phyloP scores from a whole-genome alignment of 2,329 filamentous ascomycete genomes.

The Aspergillus intermedius region DNA sequence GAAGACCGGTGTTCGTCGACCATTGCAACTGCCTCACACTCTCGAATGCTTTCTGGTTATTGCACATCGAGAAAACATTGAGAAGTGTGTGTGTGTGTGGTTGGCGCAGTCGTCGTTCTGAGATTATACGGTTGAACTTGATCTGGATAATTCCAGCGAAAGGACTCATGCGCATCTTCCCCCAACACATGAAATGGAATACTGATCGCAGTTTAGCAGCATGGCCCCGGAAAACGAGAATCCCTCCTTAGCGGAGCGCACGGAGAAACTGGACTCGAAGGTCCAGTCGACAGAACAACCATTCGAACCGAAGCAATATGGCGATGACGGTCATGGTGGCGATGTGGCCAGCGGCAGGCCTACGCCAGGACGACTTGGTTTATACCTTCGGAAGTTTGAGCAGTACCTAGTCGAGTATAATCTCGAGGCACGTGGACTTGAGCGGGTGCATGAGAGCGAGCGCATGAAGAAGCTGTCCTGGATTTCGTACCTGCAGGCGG shows the following conservation, averaged over 20 bases:
- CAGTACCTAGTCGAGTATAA: slow-evolving; percentile 37
- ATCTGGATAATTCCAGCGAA: slow-evolving; percentile 42
- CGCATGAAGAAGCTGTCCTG: slow-evolving; percentile 47
- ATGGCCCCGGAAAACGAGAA: slow-evolving; percentile 26
- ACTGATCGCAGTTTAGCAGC: slow-evolving; percentile 21
- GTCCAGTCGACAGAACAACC: slow-evolving; percentile 8
- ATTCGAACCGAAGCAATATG: slow-evolving; percentile 4
- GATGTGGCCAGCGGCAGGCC: slow-evolving; percentile 7
- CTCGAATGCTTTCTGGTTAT: background rate
- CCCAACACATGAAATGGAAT: background rate
- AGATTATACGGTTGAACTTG: slow-evolving; percentile 42
- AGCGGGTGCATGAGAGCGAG: slow-evolving; percentile 51
- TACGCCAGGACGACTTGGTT: slow-evolving; percentile 21
- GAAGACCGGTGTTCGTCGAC: slow-evolving; percentile 37
- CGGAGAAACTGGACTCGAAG: slow-evolving; percentile 16
- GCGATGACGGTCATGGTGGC: slow-evolving; percentile 7
- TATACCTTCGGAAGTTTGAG: slow-evolving; percentile 32
- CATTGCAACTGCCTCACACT: slow-evolving; percentile 5
- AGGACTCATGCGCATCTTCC: slow-evolving; percentile 34
- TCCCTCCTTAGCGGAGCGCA: slow-evolving; percentile 20
- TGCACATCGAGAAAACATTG: background rate
- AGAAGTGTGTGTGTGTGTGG: slow-evolving; percentile 1
- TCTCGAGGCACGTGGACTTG: slow-evolving; percentile 55
- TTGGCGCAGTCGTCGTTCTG: slow-evolving; percentile 27
- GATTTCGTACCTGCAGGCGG: slow-evolving; percentile 51